Base-by-base conservation (phyloP, 208 protist species). In the Crithidia mellificae region DNA sequence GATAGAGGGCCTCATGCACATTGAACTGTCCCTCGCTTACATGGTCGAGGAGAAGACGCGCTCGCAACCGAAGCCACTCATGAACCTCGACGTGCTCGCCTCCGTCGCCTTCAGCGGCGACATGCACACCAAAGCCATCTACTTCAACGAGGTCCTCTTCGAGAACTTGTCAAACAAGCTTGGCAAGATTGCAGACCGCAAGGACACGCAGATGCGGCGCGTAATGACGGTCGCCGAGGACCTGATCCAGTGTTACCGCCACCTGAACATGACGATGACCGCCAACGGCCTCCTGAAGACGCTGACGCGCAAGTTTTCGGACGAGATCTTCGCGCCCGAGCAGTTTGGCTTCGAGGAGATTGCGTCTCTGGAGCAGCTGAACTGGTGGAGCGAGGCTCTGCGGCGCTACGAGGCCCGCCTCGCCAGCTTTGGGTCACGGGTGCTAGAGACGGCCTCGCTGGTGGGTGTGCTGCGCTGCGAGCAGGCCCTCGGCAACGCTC, bases 111-210 rank as follows among this genome's bases (percentile, higher is more conserved):
- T 87, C 47, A 71, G 79, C 43, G 89, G 87, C 1, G 75, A 91
- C 67, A 91, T 93, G 84, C 88, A 94, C 68, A 84, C 85, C 29
- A 96, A 92, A 67, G 88, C 84, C 12, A 92, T 96, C 57, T 96
- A 92, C 81, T 89, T 96, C 68, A 94, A 92, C 55, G 91, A 96
- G 67, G 68, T 92, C 12, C 71, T 93, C 15, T 91, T 96, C 56
- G 81, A 91, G 55, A 66, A 80, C 29, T 76, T 92, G 0, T 82
- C 81, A 15, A 77, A 69, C 55, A 72, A 86, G 44, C 54, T 90
- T 1, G 68, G 76, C 41, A 73, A 57, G 9, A 30, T 71, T 1
- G 56, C 56, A 3, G 68, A 66, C 53, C 65, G 66, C 29, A 80
- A 86, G 55, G 81, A 91, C 64, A 66, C 72, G 12, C 82, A 77